Base-by-base conservation (phyloP, 768 basidiomycete species). In the Hortiboletus campestris region DNA sequence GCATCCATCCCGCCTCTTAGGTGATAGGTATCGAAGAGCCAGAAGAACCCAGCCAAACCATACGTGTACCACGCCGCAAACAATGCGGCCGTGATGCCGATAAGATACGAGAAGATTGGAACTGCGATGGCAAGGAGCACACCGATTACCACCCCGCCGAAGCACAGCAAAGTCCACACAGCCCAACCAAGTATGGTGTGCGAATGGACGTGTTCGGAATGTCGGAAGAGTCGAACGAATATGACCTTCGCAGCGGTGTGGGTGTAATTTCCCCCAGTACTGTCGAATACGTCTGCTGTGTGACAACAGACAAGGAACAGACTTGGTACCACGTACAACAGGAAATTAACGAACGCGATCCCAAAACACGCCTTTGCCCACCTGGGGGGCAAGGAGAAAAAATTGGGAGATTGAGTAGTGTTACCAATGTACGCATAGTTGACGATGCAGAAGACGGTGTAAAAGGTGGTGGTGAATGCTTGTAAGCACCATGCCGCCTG, bases 61-160 rank as follows among this genome's bases (percentile, higher is more conserved):
- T 82, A 81, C 14, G 82, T 82, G 61, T 80, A 84, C 80, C 82
- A 83, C n/a, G 78, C 75, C 9, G 82, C 81, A 57, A 84, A 83
- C 20, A 83, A 69, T 17, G 80, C 71, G 10, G 81, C 81, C 13
- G 79, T 67, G 56, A 83, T 78, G 14, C 81, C 79, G 32, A 80
- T 80, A 36, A 83, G 67, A 59, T 80, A 76, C 20, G 79, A 81
- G 60, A 83, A 82, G 36, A 83, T 81, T 3, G 82, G 81, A 6
- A 84, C 80, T 3, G 79, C 74, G 40, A 76, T 71, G 34, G 79
- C 78, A 46, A 83, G 66, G 20, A 82, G 61, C 62, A 79, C 80
- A 1, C 79, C 78, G 29, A 76, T 58, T 4, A 73, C 68, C 28
- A 65, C 61, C 19, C 55, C 43, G 19, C 52, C 13, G 45, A 80